Base-by-base conservation (phyloP, 2,329 filamentous ascomycete species). In the Ophiostoma novo-ulmi region DNA sequence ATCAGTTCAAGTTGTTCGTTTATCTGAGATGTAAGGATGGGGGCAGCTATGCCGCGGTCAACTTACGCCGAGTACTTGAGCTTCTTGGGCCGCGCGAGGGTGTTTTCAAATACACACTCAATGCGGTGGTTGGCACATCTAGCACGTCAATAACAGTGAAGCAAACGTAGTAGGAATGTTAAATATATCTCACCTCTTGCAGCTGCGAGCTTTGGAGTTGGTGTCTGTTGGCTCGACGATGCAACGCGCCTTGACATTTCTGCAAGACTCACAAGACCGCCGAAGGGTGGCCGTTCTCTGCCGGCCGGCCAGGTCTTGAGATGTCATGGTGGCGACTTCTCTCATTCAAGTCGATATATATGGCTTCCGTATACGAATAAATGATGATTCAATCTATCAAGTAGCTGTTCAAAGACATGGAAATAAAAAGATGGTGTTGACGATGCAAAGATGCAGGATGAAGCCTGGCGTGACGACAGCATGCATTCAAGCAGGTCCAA, bases 251-350 rank as follows among this genome's bases (percentile, higher is more conserved):
- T 76, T 76, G 63, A 75, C 71, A 1, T 72, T 41, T 14, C 75
- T 71, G 69, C 75, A 76, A 14, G 74, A 36, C 67, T 76, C 75
- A 36, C 75, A 76, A 14, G 74, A 75, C 22, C 75, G 75, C 7
- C 75, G 72, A 39, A 76, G 73, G 5, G 73, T 72, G 5, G 72
- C n/a, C 6, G 74, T 73, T 6, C 74, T 66, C 52, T 71, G 73
- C 44, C 73, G 61, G 3, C 31, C 41, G 6, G 70, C 52, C 7
- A 67, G 10, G 36, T 71, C 70, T 20, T 41, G 63, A 3, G 67
- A 39, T 3, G 22, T 38, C 5, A 69, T 41, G 17, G 58, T 14
- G 26, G 58, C 13, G 26, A 26, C 14, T 31, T 22, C n/a, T 58
- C 22, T 58, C 22, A 31, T 4, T 58, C 22, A 58, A 48, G 17